Evolutionary conservation across 257 asterid genomes (phyloP).

Genomic region (Plantago elongata): DNA sequence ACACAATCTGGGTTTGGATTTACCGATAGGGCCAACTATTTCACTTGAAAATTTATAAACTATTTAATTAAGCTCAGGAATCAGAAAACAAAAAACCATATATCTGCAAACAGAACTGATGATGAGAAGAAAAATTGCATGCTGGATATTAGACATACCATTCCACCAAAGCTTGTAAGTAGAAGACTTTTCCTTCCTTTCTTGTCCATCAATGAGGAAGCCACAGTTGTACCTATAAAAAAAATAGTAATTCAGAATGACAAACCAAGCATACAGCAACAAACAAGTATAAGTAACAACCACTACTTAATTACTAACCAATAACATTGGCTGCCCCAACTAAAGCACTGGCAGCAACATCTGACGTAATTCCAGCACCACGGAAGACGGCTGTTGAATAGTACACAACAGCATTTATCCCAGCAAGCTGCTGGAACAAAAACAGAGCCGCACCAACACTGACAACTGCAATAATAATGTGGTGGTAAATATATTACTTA

Average conservation of each 20-base stretch:
- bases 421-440: constrained; percentile 89
- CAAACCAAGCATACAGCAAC: constrained; percentile 15
- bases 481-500: neutral
- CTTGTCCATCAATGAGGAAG: constrained; percentile 90
- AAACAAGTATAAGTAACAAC: constrained; percentile 5
- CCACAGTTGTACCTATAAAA: constrained; percentile 71
- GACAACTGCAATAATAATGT: constrained; percentile 58
- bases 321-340: constrained; percentile 94
- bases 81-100: neutral
- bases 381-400: constrained; percentile 94
- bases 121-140: neutral
- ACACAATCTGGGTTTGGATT: constrained; percentile 1
- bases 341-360: constrained; percentile 90
- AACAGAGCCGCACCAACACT: constrained; percentile 89
- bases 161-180: constrained; percentile 82
- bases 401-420: constrained; percentile 89
- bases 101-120: neutral
- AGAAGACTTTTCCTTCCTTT: constrained; percentile 95
- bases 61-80: neutral
- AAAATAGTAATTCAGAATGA: constrained; percentile 12
- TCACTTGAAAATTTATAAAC: neutral
- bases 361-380: constrained; percentile 86
- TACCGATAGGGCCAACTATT: neutral
- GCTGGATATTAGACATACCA: constrained; percentile 46
- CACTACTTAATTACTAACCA: constrained; percentile 46